phyloP scores from a whole-genome alignment of 345 rosid genomes.

The Streptanthus diversifolius region DNA sequence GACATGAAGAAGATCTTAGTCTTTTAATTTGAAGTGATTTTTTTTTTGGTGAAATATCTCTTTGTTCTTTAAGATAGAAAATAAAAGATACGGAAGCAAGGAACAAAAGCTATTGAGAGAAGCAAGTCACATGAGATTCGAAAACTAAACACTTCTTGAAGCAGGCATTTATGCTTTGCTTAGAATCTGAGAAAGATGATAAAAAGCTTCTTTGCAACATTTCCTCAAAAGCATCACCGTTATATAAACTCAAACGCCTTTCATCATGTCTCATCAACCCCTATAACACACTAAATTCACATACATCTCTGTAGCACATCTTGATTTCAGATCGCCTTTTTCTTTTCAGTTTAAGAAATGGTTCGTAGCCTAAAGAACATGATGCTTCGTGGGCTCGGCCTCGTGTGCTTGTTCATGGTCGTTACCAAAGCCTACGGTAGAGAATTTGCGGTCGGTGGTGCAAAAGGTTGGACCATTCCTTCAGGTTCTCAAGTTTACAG shows the following conservation, averaged over 20 bases:
- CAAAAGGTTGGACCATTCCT: constrained; percentile 60
- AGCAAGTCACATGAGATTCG: constrained; percentile 33
- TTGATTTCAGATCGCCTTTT: background rate
- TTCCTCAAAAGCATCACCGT: constrained; percentile 32
- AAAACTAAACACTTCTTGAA: constrained; percentile 26
- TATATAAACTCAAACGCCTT: constrained; percentile 48
- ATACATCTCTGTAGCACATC: background rate
- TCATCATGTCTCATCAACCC: constrained; percentile 27
- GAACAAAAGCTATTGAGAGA: constrained; percentile 29
- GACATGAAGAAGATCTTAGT: constrained; percentile 26
- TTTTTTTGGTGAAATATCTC: background rate
- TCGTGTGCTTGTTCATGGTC: constrained; percentile 37
- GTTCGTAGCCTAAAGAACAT: constrained; percentile 23
- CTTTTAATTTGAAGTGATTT: constrained; percentile 1
- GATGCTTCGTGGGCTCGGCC: constrained; percentile 26
- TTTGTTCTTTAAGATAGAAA: constrained; percentile 2
- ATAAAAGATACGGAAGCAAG: constrained; percentile 21
- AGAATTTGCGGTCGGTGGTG: constrained; percentile 60
- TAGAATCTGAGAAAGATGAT: constrained; percentile 39
- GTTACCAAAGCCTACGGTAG: constrained; percentile 44
- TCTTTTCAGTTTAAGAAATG: constrained; percentile 12
- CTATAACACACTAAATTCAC: constrained; percentile 1
- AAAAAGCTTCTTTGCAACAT: constrained; percentile 58
- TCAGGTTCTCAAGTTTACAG: constrained; percentile 37
- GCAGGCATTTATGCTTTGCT: constrained; percentile 60